Base-by-base conservation (phyloP, 164 flowering plant species). In the Aristolochia californica region DNA sequence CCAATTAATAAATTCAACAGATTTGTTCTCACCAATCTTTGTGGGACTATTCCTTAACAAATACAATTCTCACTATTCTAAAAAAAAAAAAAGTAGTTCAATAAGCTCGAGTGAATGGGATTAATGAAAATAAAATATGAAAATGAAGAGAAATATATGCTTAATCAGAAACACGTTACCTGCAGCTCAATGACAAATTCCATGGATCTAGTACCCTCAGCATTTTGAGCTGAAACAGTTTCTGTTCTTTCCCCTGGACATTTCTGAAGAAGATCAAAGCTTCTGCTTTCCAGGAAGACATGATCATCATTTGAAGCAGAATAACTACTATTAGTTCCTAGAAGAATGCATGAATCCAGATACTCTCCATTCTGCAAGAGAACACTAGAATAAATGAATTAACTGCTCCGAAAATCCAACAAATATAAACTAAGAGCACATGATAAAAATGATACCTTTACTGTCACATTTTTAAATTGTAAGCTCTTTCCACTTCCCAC, bases 291-390 rank as follows among this genome's bases (percentile, higher is more conserved):
- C 66, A 93, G 60, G 53, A 58, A 72, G 48, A 85, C 96, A 11
- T 70, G 68, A 75, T 93, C 99, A 59, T 74, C 78, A 66, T 70
- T 75, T 17, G 78, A 75, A 43, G 74, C 90, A 51, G 95, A 85
- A 72, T 93, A 93, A 63, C 91, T 77, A 62, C 99, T 87, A 61
- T 84, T 73, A 51, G 79, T 53, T 73, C 97, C 97, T 53, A 93
- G 73, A 15, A 67, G 70, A 66, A 93, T 68, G 71, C 87, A 89
- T 30, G 97, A 87, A 75, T 93, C 97, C 70, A 93, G 77, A 70
- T 65, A 81, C 38, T 51, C 61, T 30, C 97, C 99, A 75, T 72
- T 78, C 99, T 93, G 76, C 70, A 83, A 47, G 45, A 61, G 60
- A 48, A 48, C 25, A 20, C 34, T n/a, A 18, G 50, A 50, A 22